Conservation (phyloP, 768 basidiomycete genomes). For the Tricholoma terreum region DNA sequence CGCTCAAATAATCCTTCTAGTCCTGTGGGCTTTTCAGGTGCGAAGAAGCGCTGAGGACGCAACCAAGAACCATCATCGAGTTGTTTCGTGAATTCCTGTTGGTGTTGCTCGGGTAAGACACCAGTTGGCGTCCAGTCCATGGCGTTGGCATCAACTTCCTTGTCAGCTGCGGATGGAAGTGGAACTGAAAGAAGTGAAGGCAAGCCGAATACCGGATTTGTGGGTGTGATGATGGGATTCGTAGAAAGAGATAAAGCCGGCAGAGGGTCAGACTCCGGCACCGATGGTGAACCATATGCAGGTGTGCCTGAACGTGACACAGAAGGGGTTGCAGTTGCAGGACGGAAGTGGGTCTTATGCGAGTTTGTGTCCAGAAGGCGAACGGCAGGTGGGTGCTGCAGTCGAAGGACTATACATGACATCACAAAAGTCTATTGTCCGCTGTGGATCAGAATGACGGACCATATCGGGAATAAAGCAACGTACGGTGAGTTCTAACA, state of each 20-base stretch:
- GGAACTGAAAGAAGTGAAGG: slow-evolving; percentile 52
- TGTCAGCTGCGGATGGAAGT: slow-evolving; percentile 17
- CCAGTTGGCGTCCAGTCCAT: slow-evolving; percentile 70
- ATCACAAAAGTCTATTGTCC: slow-evolving; percentile 43
- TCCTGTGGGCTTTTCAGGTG: slow-evolving; percentile 75
- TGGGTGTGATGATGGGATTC: slow-evolving; percentile 49
- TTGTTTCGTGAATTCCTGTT: slow-evolving; percentile 21
- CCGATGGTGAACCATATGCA: slow-evolving; percentile 11
- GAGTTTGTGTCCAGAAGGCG: slow-evolving; percentile 61
- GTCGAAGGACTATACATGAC: slow-evolving; percentile 54
- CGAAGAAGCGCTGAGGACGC: slow-evolving; percentile 72
- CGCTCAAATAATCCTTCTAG: slow-evolving; percentile 67
- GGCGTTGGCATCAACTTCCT: slow-evolving; percentile 39
- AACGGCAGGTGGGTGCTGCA: slow-evolving; percentile 69
- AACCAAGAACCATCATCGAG: slow-evolving; percentile 47
- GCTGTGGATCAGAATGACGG: background rate
- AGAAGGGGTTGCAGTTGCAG: slow-evolving; percentile 39
- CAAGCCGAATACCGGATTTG: slow-evolving; percentile 64
- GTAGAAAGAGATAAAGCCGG: slow-evolving; percentile 63
- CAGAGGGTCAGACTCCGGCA: slow-evolving; percentile 54
- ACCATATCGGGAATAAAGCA: slow-evolving; percentile 1
- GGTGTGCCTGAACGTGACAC: slow-evolving; percentile 14
- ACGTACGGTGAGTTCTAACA: slow-evolving; percentile 58
- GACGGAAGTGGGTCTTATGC: slow-evolving; percentile 40
- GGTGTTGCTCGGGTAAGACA: slow-evolving; percentile 19